Percentiles rank a stretch among this genome's conserved stretches.
phyloP scores from a whole-genome alignment of 2,329 filamentous ascomycete species.

The Aphanocladium album region DNA sequence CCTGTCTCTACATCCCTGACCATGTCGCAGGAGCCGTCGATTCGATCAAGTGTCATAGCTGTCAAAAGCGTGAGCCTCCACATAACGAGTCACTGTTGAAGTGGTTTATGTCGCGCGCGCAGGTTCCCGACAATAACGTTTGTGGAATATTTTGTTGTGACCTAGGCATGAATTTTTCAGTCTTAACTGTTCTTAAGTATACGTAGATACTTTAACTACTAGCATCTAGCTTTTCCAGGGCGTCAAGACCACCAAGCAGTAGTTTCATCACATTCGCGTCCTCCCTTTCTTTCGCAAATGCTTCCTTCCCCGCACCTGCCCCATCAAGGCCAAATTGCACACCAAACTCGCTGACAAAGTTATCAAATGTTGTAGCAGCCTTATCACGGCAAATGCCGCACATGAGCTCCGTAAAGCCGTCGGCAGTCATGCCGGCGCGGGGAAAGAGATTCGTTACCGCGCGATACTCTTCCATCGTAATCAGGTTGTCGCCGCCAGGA shows the following conservation, averaged over 20 bases:
- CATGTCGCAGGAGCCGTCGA: too few relatives aligned
- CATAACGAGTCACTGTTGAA: too few relatives aligned
- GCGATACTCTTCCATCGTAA: conserved; percentile 11
- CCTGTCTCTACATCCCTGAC: too few relatives aligned
- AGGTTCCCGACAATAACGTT: too few relatives aligned
- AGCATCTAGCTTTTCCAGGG: not conserved
- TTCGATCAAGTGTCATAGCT: too few relatives aligned
- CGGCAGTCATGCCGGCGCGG: conserved; percentile 6
- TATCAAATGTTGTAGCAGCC: conserved; percentile 13
- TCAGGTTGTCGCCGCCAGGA: not conserved
- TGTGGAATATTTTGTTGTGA: too few relatives aligned
- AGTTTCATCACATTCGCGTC: not conserved
- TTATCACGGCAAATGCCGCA: conserved; percentile 14
- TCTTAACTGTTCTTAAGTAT: not conserved
- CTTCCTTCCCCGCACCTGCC: not conserved
- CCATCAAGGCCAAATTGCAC: not conserved
- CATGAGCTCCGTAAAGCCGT: conserved; percentile 10
- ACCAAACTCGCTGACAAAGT: conserved; percentile 1
- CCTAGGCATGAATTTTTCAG: too few relatives aligned
- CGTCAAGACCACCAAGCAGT: not conserved
- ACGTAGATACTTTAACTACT: not conserved
- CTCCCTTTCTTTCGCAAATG: not conserved
- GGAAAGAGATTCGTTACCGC: conserved; percentile 11
- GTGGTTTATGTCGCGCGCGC: too few relatives aligned
- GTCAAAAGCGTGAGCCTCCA: too few relatives aligned